Evolutionary conservation across 495 filamentous ascomycete species (phyloP), one percentile per base, ranked within the genome.

Genomic region (Daldinia caldariorum): DNA sequence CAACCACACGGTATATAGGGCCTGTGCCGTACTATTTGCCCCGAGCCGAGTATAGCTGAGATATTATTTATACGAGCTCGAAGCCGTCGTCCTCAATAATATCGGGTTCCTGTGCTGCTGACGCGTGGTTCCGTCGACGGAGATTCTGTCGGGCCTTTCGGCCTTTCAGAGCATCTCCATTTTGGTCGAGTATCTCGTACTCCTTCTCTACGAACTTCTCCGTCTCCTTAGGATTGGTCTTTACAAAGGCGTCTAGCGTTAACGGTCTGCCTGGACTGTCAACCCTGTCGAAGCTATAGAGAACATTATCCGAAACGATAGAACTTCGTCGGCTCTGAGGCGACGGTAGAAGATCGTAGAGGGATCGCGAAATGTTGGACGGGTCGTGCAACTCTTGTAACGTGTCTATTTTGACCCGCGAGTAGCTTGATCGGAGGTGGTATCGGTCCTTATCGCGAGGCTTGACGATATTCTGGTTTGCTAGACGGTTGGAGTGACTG

Each of bases 151-250:
- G 76, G 14, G 80, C 82, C 78, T 78, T 81, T 39, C 78, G 72
- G 14, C 82, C 82, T 67, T 76, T 80, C 2, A 83, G 74, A 7
- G 77, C 72, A 58, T 84, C 77, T 8, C 82, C 82, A 14, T 82
- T 79, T 41, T 67, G 73, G 62, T 83, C 81, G 9, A 84, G 57
- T 41, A 84, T 79, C 72, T 83, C 82, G 56, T 83, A 84, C 70
- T 84, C 82, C 70, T 79, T 79, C 73, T 81, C 80, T 20, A 84
- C 79, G n/a, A 83, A 74, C 43, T 73, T 75, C 74, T 84, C 82
- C 41, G 79, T 83, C 37, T 79, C 82, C 32, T 77, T 75, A 8
- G 71, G 68, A 20, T 76, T 77, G 29, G 74, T 56, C 77, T 82
- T 83, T 61, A 84, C 76, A 54, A 83, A 83, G 49, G 77, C 73